Evolutionary conservation across 495 filamentous ascomycete species (phyloP).

Genomic region (Hypoxylon perforatum): DNA sequence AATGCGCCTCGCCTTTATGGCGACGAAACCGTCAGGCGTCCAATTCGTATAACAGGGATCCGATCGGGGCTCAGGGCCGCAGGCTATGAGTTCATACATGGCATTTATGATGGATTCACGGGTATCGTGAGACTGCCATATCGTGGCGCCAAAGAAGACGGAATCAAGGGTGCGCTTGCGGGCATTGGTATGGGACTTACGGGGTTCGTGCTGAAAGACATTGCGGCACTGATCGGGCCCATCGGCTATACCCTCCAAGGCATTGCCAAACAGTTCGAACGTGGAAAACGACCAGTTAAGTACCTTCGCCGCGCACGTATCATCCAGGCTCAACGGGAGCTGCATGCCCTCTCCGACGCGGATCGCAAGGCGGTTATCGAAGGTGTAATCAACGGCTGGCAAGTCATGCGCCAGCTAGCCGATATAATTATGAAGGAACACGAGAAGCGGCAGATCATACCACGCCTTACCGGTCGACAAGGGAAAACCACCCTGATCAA

Average conservation of each 20-base stretch:
- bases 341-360: constrained; percentile 43
- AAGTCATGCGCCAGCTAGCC: constrained; percentile 54
- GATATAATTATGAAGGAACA: constrained; percentile 50
- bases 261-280: constrained; percentile 63
- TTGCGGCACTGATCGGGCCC: constrained; percentile 71
- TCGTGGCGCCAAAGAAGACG: constrained; percentile 67
- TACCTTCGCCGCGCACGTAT: constrained; percentile 62
- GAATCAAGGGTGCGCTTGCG: constrained; percentile 67
- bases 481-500: constrained; percentile 42
- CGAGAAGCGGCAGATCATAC: constrained; percentile 45
- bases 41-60: constrained; percentile 72
- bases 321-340: constrained; percentile 57
- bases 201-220: constrained; percentile 77
- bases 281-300: constrained; percentile 57
- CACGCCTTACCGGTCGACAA: constrained; percentile 40
- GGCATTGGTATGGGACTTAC: constrained; percentile 81
- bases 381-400: constrained; percentile 54
- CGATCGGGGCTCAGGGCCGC: constrained; percentile 74
- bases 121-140: constrained; percentile 75
- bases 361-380: constrained; percentile 40
- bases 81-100: constrained; percentile 72
- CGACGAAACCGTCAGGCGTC: constrained; percentile 58
- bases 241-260: constrained; percentile 75
- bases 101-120: constrained; percentile 78
- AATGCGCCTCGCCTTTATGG: constrained; percentile 85